Evolutionary conservation across 495 filamentous ascomycete species (phyloP), one percentile per base, ranked within the genome.

Genomic region (Podospora appendiculata): DNA sequence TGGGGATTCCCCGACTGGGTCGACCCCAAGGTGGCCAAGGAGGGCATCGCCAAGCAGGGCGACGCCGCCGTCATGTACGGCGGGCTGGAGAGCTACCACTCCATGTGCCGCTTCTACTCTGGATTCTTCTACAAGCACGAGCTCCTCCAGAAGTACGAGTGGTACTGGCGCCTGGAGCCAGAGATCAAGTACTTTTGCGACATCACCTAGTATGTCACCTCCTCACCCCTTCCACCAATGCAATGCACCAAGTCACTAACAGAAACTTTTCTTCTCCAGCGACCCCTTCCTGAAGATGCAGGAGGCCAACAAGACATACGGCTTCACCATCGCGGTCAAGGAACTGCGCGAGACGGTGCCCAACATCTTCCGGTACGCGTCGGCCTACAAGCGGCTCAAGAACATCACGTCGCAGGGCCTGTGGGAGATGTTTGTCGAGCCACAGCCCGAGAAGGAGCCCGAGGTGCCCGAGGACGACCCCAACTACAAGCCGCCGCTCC

Each of bases 111-210:
- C 50, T 99, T 99, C 76, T 99, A 99, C 75, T 98, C 93, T 55
- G 93, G 91, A 39, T 89, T 90, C 70, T 99, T 99, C 74, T 99
- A 95, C 77, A 95, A 96, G 73, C 93, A 99, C 61, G 87, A 91
- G 56, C 82, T 97, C 18, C 80, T 99, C 38, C 77, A 85, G 61
- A 95, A 99, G 71, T 99, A 97, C 72, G 89, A 96, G 66, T 99
- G 93, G 93, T 99, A 99, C 75, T 99, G 93, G 93, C 89, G 93
- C 44, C 71, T 99, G 70, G 93, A 99, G 82, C 93, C 93, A 64
- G 93, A 99, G 70, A 97, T 99, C 84, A 96, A 92, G 75, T 99
- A 97, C 77, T 99, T 97, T 77, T 99, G 93, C 68, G 93, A 99
- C 61, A 96, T 99, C 57, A 99, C 93, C 54, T 99, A 99, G 91